phyloP scores from a whole-genome alignment of 2,329 filamentous ascomycete genomes.

The Aureobasidium leucospermi region DNA sequence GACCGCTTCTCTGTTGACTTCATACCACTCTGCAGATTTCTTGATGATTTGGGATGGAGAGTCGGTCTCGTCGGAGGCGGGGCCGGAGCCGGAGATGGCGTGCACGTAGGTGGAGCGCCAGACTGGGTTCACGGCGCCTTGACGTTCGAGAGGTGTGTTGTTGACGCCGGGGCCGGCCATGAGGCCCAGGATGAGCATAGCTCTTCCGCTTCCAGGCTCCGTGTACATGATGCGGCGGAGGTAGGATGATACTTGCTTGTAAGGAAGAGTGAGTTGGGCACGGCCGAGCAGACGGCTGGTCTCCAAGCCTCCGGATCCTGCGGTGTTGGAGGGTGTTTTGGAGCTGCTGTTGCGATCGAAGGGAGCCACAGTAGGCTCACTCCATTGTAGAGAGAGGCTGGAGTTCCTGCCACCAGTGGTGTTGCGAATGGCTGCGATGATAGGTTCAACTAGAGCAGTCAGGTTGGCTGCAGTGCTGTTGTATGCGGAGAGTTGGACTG shows the following conservation, averaged over 20 bases:
- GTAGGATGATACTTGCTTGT: background rate
- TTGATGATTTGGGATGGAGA: conserved; percentile 18
- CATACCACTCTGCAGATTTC: background rate
- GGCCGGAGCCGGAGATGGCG: conserved; percentile 25
- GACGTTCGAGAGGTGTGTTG: background rate
- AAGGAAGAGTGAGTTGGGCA: background rate
- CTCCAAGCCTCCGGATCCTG: background rate
- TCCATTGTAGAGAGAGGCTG: background rate
- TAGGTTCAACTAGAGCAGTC: background rate
- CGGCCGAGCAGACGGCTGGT: background rate
- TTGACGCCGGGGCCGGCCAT: background rate
- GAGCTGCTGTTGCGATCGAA: background rate
- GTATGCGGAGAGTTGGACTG: background rate
- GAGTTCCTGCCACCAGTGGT: background rate
- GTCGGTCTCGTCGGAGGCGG: conserved; percentile 20
- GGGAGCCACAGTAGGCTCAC: background rate
- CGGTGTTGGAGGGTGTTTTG: background rate
- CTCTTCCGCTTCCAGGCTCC: background rate
- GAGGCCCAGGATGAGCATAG: background rate
- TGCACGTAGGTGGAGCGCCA: conserved; percentile 36
- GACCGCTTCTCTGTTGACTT: background rate
- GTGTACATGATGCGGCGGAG: background rate
- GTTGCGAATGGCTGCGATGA: background rate
- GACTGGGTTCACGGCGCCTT: conserved; percentile 31
- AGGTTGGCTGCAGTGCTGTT: background rate